A percentile compares a stretch with the other conserved stretches of the same genome.
Conservation (phyloP, 1,139 yeast species). For the Protomyces gravidus region DNA sequence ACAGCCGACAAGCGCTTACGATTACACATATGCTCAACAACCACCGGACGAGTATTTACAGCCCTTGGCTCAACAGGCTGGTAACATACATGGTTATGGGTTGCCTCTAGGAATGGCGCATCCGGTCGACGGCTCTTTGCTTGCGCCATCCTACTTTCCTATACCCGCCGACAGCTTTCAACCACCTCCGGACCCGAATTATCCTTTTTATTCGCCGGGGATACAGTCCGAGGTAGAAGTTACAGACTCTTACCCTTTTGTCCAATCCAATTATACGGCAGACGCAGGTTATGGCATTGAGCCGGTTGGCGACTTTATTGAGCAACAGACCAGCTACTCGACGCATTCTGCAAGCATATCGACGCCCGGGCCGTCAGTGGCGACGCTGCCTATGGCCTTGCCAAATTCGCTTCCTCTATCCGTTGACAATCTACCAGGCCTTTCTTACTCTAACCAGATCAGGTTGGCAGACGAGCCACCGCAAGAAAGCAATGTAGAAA, state of each 20-base stretch:
- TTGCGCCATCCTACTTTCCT: neutral
- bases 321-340: neutral
- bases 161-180: neutral
- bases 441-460: too few relatives aligned
- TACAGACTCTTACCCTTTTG: neutral
- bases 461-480: too few relatives aligned
- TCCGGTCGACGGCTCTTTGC: neutral
- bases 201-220: neutral
- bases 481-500: neutral
- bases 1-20: neutral
- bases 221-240: neutral
- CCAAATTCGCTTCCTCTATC: too few relatives aligned
- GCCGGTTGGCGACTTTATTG: too few relatives aligned
- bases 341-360: neutral
- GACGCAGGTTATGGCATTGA: neutral
- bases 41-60: neutral
- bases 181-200: neutral
- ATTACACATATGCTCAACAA: neutral
- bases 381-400: too few relatives aligned
- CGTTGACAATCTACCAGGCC: neutral
- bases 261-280: neutral
- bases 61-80: neutral
- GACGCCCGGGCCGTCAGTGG: neutral
- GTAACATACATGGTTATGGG: neutral
- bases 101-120: neutral